Conservation (phyloP, 1,284 basidiomycete genomes). For the Naganishia liquefaciens region DNA sequence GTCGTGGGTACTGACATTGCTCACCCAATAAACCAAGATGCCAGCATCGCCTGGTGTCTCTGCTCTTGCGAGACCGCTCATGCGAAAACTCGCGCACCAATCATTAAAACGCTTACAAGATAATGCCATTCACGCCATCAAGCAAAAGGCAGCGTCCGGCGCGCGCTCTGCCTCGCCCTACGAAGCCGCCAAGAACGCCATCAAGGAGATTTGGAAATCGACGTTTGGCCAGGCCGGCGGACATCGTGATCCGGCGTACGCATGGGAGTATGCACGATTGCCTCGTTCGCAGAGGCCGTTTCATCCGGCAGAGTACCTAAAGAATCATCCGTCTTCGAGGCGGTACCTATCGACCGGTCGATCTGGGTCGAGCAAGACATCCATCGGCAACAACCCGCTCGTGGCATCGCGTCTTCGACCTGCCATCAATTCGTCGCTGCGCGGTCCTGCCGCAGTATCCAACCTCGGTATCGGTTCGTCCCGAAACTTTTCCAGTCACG, state of each 20-base stretch:
- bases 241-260: constrained; percentile 16
- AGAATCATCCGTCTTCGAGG: constrained; percentile 11
- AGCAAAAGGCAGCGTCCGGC: constrained; percentile 19
- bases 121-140: constrained; percentile 25
- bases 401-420: constrained; percentile 23
- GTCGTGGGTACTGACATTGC: background rate
- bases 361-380: background rate
- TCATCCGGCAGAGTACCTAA: constrained; percentile 21
- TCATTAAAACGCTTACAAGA: constrained; percentile 24
- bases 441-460: constrained; percentile 21
- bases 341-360: constrained; percentile 2
- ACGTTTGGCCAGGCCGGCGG: constrained; percentile 27
- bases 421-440: constrained; percentile 6
- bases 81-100: constrained; percentile 25
- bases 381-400: constrained; percentile 7
- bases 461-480: constrained; percentile 29
- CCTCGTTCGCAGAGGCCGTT: constrained; percentile 18
- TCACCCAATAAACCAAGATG: constrained; percentile 3
- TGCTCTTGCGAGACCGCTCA: constrained; percentile 23
- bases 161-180: constrained; percentile 20
- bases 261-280: constrained; percentile 26
- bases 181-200: constrained; percentile 23
- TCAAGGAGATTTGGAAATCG: constrained; percentile 26
- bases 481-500: constrained; percentile 30
- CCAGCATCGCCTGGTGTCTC: constrained; percentile 25